Conservation (phyloP, 108 stramenopile genomes). For the Aurantiochytrium sp. region DNA sequence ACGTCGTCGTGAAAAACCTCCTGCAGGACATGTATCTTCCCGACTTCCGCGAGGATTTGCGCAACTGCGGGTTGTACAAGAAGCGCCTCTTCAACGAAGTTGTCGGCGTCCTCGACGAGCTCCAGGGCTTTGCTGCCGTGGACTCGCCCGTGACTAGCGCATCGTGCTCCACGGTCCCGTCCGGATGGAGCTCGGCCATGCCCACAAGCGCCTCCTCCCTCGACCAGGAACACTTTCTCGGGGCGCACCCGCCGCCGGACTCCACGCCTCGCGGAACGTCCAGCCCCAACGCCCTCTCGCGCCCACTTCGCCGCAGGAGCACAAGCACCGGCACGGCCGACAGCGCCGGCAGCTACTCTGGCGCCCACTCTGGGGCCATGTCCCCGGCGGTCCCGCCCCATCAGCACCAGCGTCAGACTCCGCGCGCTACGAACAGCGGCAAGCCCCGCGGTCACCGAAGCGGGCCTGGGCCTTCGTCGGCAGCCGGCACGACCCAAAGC, state of each 20-base stretch:
- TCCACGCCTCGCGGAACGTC: neutral
- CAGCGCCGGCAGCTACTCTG: neutral
- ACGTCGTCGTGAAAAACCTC: neutral
- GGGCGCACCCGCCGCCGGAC: neutral
- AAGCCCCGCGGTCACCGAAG: too few species aligned
- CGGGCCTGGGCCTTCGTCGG: too few species aligned
- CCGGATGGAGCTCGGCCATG: neutral
- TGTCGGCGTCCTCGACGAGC: neutral
- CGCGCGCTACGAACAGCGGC: neutral
- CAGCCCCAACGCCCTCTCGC: neutral
- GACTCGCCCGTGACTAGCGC: neutral
- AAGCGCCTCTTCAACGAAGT: slow-evolving; percentile 9
- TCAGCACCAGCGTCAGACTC: neutral
- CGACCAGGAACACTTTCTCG: neutral
- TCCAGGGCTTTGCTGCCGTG: neutral
- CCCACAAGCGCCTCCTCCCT: neutral
- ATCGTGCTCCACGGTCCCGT: neutral
- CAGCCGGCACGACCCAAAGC: too few species aligned
- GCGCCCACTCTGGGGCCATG: neutral
- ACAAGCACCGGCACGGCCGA: neutral
- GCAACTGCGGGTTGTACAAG: neutral
- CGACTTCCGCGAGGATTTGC: slow-evolving; percentile 19
- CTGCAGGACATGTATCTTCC: neutral
- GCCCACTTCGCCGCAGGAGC: neutral
- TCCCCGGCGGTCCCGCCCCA: neutral